Conservation (phyloP, 176 grass and related monocot species). For the Ananas comosus region DNA sequence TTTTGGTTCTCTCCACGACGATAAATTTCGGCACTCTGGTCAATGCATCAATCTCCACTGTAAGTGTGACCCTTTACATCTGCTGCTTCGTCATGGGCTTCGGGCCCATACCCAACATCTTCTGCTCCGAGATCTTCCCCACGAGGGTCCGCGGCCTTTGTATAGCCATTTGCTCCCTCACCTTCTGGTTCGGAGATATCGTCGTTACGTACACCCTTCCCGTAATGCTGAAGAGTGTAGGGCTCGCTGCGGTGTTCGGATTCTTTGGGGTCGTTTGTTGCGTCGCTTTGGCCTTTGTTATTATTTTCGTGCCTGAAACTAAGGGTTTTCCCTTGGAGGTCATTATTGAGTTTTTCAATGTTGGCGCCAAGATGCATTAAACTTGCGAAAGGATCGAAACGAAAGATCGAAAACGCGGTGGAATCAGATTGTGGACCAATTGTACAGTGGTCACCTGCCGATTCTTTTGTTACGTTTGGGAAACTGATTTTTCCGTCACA, state of each 20-base stretch:
- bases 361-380: constrained; percentile 36
- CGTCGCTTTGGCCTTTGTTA: constrained; percentile 51
- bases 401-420: constrained; percentile 13
- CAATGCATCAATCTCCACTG: constrained; percentile 60
- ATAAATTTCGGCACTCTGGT: constrained; percentile 28
- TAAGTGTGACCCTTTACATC: constrained; percentile 56
- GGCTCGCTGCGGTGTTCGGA: constrained; percentile 39
- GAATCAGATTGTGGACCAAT: constrained; percentile 11
- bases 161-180: constrained; percentile 84
- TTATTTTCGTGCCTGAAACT: constrained; percentile 71
- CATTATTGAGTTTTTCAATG: constrained; percentile 80
- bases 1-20: constrained; percentile 38
- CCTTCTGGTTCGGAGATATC: constrained; percentile 78
- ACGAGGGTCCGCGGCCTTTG: constrained; percentile 65
- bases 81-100: constrained; percentile 94
- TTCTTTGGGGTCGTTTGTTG: constrained; percentile 63
- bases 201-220: constrained; percentile 69
- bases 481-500: not conserved
- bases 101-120: constrained; percentile 75
- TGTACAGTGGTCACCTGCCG: constrained; percentile 4
- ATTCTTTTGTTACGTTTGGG: not conserved
- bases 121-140: constrained; percentile 76
- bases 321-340: constrained; percentile 78
- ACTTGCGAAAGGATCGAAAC: constrained; percentile 11
- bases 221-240: constrained; percentile 52